These are phyloP conservation scores for Eimeria necatrix DNA, from an alignment of 169 alveolate species.

Conservation along the genomic window DNA sequence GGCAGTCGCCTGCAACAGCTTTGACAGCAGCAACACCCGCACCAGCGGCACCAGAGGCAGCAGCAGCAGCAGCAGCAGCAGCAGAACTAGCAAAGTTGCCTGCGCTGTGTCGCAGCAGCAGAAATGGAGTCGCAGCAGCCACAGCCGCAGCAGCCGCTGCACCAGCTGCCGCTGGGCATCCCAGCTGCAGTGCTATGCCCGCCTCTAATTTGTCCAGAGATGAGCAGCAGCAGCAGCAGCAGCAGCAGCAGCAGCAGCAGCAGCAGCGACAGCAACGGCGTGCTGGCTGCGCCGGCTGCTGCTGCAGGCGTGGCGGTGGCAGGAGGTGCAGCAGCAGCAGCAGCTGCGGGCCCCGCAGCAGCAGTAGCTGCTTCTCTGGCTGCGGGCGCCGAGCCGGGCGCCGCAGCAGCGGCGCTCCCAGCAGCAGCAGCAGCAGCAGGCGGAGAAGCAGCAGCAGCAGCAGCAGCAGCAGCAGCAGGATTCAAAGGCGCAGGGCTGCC, in stretches of 20 bases:
- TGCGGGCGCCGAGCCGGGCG: not conserved
- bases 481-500: not conserved
- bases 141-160: constrained; percentile 28
- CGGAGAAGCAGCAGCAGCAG: not conserved
- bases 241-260: not conserved
- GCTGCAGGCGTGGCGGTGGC: too few relatives aligned
- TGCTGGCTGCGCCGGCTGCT: too few relatives aligned
- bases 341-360: not conserved
- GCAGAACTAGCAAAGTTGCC: too few relatives aligned
- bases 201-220: not conserved
- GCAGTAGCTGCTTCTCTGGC: not conserved
- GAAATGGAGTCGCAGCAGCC: constrained; percentile 16
- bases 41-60: too few relatives aligned
- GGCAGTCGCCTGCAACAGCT: not conserved
- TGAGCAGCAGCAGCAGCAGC: constrained; percentile 30
- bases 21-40: not conserved
- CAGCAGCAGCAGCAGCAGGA: not conserved
- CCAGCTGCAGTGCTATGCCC: not conserved
- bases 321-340: too few relatives aligned
- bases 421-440: constrained; percentile 7
- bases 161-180: not conserved
- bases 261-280: too few relatives aligned
- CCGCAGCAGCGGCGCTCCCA: not conserved
- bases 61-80: not conserved
- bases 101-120: constrained; percentile 8